phyloP scores from a whole-genome alignment of 176 grass and related monocot genomes.

The Eleusine indica region DNA sequence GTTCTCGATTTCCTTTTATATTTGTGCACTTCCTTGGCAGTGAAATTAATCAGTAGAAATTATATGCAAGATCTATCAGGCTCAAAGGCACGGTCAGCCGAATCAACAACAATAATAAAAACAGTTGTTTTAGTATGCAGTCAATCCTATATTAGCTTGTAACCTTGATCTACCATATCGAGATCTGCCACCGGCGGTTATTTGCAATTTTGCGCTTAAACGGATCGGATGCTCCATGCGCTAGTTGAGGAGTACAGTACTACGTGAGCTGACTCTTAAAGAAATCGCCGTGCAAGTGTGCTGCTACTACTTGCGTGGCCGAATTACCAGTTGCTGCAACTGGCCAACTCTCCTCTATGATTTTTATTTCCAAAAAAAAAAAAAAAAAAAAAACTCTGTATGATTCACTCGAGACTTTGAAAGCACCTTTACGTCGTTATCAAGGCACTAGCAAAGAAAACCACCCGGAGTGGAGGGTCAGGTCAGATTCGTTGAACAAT shows the following conservation, averaged over 20 bases:
- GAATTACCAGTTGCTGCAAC: not conserved
- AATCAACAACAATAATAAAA: not conserved
- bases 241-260: too few species aligned
- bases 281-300: not conserved
- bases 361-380: too few species aligned
- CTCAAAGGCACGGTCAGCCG: not conserved
- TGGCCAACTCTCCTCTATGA: not conserved
- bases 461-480: not conserved
- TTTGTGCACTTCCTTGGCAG: not conserved
- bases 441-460: not conserved
- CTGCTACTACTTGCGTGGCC: not conserved
- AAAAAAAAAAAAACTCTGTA: not conserved
- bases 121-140: not conserved
- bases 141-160: not conserved
- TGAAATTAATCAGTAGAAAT: too few species aligned
- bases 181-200: not conserved
- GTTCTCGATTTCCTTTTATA: not conserved
- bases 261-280: not conserved
- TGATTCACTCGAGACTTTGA: not conserved
- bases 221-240: too few species aligned
- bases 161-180: not conserved
- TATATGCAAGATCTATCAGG: not conserved
- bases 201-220: not conserved
- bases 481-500: conserved; percentile 16
- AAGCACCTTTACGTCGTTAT: not conserved